Evolutionary conservation across 139 green algal species (phyloP), one percentile per base, ranked within the genome.

Genomic region (Micromonas pusilla): DNA sequence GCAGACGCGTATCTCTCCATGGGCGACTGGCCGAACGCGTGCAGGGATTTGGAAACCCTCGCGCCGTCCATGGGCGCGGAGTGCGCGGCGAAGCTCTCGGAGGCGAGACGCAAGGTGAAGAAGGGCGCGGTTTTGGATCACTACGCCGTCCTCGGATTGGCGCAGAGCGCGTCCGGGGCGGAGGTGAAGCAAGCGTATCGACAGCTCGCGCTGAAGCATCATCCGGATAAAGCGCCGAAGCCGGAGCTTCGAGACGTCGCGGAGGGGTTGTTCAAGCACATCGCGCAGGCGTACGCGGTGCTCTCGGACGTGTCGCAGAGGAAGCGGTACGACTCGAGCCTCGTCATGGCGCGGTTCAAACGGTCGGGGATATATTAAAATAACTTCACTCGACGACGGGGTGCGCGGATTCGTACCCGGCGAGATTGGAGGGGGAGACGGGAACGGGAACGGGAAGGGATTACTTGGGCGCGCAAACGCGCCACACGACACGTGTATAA

Each of bases 221-320:
- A 91, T 60, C 87, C 87, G 30, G 87, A 89, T 73, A 91, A 91
- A 73, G 84, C 26, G n/a, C 37, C 37, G 36, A 54, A 16, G 5
- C 23, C 37, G 13, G 68, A 70, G 19, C 70, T 80, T 30, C 80
- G 75, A 34, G 64, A 68, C 5, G 80, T 79, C 23, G 70, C 84
- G 36, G 85, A 85, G 33, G 68, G 53, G 20, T 74, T 88, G 28
- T 90, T 91, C 73, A 85, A 84, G 70, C 78, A 88, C 13, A 62
- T 91, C 4, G 70, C 81, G 21, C 76, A 84, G 45, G 86, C 87
- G 28, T 84, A 91, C 57, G 54, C 68, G 0, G 52, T 83, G 53
- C 72, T 91, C 36, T 85, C 80, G 32, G 81, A 88, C 63, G 52
- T 39, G 30, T 30, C 30, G 1, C 1, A 5, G 5, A 39, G 72